phyloP scores from a whole-genome alignment of 2,329 filamentous ascomycete genomes.

The Fusarium palustre region DNA sequence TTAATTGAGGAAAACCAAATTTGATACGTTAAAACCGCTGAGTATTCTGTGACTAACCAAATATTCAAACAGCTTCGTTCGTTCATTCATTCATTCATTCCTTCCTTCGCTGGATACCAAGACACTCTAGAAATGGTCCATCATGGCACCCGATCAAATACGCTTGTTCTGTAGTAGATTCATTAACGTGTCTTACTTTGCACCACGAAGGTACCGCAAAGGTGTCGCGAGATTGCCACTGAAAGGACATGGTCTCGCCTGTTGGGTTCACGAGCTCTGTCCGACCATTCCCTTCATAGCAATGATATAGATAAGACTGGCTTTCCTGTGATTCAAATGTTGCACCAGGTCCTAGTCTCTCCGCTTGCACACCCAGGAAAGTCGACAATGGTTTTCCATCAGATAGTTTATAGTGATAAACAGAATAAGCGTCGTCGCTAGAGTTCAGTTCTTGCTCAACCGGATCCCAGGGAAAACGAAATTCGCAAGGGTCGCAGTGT shows the following conservation, averaged over 20 bases:
- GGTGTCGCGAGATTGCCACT: slow-evolving; percentile 62
- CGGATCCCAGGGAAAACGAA: slow-evolving; percentile 58
- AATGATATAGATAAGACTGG: slow-evolving; percentile 64
- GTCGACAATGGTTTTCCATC: slow-evolving; percentile 54
- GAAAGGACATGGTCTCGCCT: slow-evolving; percentile 50
- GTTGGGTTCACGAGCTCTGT: slow-evolving; percentile 53
- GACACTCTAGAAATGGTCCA: slow-evolving; percentile 49
- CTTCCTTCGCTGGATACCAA: slow-evolving; percentile 20
- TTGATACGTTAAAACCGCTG: neutral
- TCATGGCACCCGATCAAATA: slow-evolving; percentile 54
- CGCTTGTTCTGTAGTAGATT: slow-evolving; percentile 43
- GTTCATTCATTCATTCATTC: neutral
- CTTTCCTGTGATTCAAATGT: slow-evolving; percentile 58
- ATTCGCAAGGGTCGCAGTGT: slow-evolving; percentile 53
- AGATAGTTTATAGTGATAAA: slow-evolving; percentile 53
- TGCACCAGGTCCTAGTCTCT: slow-evolving; percentile 56
- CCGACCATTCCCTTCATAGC: slow-evolving; percentile 60
- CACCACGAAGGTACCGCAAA: slow-evolving; percentile 67
- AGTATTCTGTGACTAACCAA: neutral
- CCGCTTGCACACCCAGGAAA: slow-evolving; percentile 62
- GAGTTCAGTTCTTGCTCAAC: slow-evolving; percentile 57
- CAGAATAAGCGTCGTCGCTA: slow-evolving; percentile 43
- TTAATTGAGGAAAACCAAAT: neutral
- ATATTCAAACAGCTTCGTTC: neutral
- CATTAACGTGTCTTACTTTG: slow-evolving; percentile 59